Base-by-base conservation (phyloP, 768 basidiomycete genomes). In the Kwoniella sp. region DNA sequence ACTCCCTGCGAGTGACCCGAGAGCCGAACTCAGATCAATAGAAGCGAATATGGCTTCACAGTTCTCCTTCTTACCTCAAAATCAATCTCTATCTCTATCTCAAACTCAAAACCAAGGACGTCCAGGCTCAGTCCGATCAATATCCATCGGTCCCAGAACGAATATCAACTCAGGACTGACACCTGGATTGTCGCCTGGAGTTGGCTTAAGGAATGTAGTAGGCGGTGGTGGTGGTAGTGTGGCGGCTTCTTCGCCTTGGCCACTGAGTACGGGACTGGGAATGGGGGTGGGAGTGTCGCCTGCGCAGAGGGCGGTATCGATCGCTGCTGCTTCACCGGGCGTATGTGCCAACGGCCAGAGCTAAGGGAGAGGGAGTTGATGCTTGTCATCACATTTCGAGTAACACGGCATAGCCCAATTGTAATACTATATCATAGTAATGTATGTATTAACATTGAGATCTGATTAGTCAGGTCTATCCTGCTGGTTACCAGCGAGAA, bases 11-110 rank as follows among this genome's bases (percentile, higher is more conserved):
- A 2, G 19, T 3, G 64, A 72, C 49, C 71, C 68, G 2, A 55
- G 29, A n/a, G 60, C 58, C 3, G 67, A 71, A 44, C 30, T 71
- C 15, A 59, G 40, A 37, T 47, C 52, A 24, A 60, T 71, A 13
- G 69, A 71, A 55, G 60, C 60, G 46, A 44, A 61, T 29, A 33
- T 63, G 55, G 22, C 50, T 9, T 12, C 37, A 15, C 61, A 63
- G 26, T 50, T 63, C 26, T 40, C 54, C 10, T 30, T 61, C 27
- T 44, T 44, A 44, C 40, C 33, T 3, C 40, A 27, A 50, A 8
- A 19, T 8, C 37, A 29, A 8, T 2, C 24, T 10, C 51, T 29
- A 19, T 51, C 49, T n/a, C 51, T 29, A 19, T 51, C 49, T n/a
- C 51, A 52, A 52, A 22, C 17, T 6, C 51, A 52, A 52, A 30